Conservation (phyloP, 2,329 filamentous ascomycete genomes). For the Aspergillus sp. region DNA sequence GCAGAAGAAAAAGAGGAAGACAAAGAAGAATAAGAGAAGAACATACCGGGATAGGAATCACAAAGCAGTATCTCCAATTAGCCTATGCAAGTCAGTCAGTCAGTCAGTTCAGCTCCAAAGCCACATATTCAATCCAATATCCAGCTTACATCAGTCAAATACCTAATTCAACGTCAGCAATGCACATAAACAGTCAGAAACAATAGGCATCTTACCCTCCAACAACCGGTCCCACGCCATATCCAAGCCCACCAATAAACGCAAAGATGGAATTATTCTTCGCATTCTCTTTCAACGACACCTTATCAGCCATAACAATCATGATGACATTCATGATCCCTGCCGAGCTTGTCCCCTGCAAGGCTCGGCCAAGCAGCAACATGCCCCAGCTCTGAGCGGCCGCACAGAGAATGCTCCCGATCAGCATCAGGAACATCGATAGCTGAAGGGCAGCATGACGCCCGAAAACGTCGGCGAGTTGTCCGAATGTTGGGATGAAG, state of each 20-base stretch:
- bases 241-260: slow-evolving; percentile 56
- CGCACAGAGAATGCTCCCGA: slow-evolving; percentile 60
- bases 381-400: slow-evolving; percentile 53
- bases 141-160: slow-evolving; percentile 25
- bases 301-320: slow-evolving; percentile 61
- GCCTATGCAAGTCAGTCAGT: slow-evolving; percentile 40
- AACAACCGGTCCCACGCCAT: slow-evolving; percentile 57
- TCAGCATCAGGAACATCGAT: slow-evolving; percentile 52
- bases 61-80: slow-evolving; percentile 65
- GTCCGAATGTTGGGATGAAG: slow-evolving; percentile 63
- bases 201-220: slow-evolving; percentile 39
- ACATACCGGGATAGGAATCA: slow-evolving; percentile 56
- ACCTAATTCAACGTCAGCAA: slow-evolving; percentile 12
- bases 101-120: background rate
- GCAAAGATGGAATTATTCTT: slow-evolving; percentile 60
- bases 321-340: slow-evolving; percentile 59
- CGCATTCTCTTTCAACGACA: slow-evolving; percentile 57
- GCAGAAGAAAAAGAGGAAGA: too few relatives aligned
- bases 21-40: slow-evolving; percentile 38
- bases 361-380: slow-evolving; percentile 57
- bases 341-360: slow-evolving; percentile 60
- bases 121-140: background rate
- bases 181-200: background rate
- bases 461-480: slow-evolving; percentile 62
- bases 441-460: slow-evolving; percentile 56